Evolutionary conservation across 768 basidiomycete genomes (phyloP).

Genomic region (Dacryopinax spathularia): DNA sequence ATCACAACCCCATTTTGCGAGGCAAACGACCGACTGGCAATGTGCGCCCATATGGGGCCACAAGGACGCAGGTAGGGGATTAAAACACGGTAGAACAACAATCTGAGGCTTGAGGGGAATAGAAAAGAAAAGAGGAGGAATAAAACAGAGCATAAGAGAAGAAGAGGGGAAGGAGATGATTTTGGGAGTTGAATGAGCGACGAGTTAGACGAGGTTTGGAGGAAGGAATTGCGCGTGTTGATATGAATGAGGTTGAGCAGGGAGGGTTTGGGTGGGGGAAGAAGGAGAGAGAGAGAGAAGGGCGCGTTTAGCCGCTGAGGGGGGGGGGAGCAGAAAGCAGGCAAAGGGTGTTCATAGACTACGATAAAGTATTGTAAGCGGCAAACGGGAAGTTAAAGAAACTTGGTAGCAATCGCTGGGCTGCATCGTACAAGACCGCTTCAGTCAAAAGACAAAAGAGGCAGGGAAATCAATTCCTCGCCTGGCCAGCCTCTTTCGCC

Average conservation of each 20-base stretch:
- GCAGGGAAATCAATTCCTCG: not conserved
- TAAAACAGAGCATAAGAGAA: too few relatives aligned
- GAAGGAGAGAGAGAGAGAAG: too few relatives aligned
- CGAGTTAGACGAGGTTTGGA: not conserved
- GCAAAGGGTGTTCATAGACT: not conserved
- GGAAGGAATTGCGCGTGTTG: not conserved
- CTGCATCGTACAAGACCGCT: too few relatives aligned
- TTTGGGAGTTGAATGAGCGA: not conserved
- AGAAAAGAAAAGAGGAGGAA: too few relatives aligned
- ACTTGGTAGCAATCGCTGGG: too few relatives aligned
- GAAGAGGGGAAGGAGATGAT: not conserved
- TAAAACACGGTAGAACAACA: not conserved
- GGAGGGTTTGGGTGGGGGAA: too few relatives aligned
- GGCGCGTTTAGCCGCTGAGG: not conserved
- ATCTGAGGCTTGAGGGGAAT: too few relatives aligned
- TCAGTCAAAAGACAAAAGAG: not conserved
- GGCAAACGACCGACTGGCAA: constrained; percentile 4
- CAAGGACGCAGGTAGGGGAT: not conserved
- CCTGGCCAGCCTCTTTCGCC: too few relatives aligned
- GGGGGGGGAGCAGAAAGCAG: not conserved
- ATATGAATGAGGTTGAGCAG: not conserved
- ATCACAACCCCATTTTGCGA: too few relatives aligned
- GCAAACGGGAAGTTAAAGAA: not conserved
- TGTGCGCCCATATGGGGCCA: not conserved
- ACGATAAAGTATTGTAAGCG: not conserved